Evolutionary conservation across 768 basidiomycete genomes (phyloP).

Genomic region (Auriscalpium microsporum): DNA sequence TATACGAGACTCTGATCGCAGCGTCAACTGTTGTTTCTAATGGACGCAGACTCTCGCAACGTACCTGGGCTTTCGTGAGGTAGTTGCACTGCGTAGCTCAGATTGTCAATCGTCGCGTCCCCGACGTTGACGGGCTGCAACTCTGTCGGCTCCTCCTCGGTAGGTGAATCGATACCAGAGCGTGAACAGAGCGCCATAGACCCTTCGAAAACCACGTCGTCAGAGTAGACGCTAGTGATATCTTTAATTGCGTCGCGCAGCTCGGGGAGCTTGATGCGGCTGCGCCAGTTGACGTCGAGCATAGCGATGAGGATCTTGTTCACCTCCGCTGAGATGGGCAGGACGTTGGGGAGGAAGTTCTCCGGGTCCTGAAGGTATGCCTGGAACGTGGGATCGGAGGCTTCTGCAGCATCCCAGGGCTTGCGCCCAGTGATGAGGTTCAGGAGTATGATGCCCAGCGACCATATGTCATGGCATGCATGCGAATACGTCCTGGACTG

Average conservation of each 20-base stretch:
- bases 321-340: slow-evolving; percentile 30
- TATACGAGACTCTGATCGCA: too few species aligned
- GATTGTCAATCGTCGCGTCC: too few species aligned
- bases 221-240: slow-evolving; percentile 59
- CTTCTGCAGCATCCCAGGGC: slow-evolving; percentile 87
- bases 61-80: too few species aligned
- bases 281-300: slow-evolving; percentile 28
- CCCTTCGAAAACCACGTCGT: slow-evolving; percentile 68
- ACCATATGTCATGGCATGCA: slow-evolving; percentile 90
- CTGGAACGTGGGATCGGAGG: slow-evolving; percentile 80
- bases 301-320: slow-evolving; percentile 25
- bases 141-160: too few species aligned
- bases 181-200: slow-evolving; percentile 73
- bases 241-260: slow-evolving; percentile 49
- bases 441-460: slow-evolving; percentile 89
- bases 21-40: too few species aligned
- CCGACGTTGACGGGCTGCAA: too few species aligned
- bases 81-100: too few species aligned
- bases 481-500: slow-evolving; percentile 70
- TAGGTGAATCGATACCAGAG: too few species aligned
- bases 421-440: slow-evolving; percentile 93
- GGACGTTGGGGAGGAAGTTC: slow-evolving; percentile 60
- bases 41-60: too few species aligned
- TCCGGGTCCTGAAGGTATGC: slow-evolving; percentile 71
- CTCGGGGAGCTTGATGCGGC: slow-evolving; percentile 30